Evolutionary conservation across 1,284 basidiomycete species (phyloP).

Genomic region (Microbotryomycetes sp.): DNA sequence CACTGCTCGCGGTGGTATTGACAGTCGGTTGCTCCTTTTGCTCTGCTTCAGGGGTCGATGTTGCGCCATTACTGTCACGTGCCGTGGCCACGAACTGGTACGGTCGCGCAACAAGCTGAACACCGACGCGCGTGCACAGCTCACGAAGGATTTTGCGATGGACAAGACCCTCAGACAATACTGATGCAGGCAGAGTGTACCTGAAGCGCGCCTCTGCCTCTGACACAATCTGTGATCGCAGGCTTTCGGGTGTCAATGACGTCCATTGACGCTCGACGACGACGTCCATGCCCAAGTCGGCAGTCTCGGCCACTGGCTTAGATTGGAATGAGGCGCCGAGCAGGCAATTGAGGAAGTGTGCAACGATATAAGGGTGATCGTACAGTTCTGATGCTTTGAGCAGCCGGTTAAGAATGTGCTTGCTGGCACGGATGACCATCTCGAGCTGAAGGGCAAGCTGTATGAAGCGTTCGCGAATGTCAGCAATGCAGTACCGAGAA

Average conservation of each 20-base stretch:
- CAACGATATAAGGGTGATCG: constrained; percentile 43
- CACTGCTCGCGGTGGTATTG: constrained; percentile 12
- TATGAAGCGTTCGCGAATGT: not conserved
- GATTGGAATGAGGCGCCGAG: constrained; percentile 46
- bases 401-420: constrained; percentile 48
- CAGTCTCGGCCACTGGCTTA: constrained; percentile 43
- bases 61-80: not conserved
- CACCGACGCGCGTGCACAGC: constrained; percentile 47
- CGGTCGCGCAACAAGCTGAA: constrained; percentile 49
- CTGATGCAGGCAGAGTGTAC: constrained; percentile 44
- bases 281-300: constrained; percentile 35
- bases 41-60: not conserved
- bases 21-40: constrained; percentile 7
- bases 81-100: constrained; percentile 45
- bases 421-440: constrained; percentile 51
- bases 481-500: constrained; percentile 9
- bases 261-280: constrained; percentile 43
- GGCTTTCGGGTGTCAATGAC: constrained; percentile 45
- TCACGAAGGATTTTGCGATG: constrained; percentile 43
- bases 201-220: constrained; percentile 48
- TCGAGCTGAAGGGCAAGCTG: constrained; percentile 42
- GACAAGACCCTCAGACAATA: constrained; percentile 44
- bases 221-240: constrained; percentile 42
- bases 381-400: constrained; percentile 41
- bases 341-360: constrained; percentile 55